Conservation (phyloP, 768 basidiomycete species). For the Leucogyrophana mollusca region DNA sequence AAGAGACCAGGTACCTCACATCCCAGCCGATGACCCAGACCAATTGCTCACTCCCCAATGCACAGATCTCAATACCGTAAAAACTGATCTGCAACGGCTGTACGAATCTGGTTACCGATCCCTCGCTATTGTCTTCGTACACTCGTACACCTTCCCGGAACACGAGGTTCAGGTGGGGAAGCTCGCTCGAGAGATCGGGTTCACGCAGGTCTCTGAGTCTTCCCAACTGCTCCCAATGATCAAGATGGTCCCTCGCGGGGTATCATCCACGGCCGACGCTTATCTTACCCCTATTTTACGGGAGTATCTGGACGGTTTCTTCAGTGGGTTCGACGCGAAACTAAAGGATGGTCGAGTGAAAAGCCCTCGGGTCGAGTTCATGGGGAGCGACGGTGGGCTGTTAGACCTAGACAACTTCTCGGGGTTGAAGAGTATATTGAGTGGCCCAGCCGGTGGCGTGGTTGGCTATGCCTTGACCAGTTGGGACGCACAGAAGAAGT, state of each 20-base stretch:
- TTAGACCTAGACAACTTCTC: conserved; percentile 83
- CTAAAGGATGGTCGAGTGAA: conserved; percentile 56
- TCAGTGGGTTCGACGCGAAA: conserved; percentile 79
- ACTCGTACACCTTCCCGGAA: conserved; percentile 89
- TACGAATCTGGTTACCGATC: conserved; percentile 85
- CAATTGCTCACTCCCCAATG: conserved; percentile 2
- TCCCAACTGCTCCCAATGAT: conserved; percentile 91
- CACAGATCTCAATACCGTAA: conserved; percentile 53
- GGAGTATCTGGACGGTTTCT: conserved; percentile 89
- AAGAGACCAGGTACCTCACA: conserved; percentile 59
- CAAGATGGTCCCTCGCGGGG: conserved; percentile 91
- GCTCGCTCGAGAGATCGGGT: conserved; percentile 80
- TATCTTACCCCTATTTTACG: conserved; percentile 89
- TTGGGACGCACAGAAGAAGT: conserved; percentile 71
- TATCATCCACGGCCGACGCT: conserved; percentile 91
- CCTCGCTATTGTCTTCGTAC: conserved; percentile 84
- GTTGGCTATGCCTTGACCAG: conserved; percentile 91
- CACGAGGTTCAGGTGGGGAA: conserved; percentile 77
- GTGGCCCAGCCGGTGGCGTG: conserved; percentile 93
- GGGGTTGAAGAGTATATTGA: conserved; percentile 89
- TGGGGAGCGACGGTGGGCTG: conserved; percentile 91
- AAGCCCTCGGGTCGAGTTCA: conserved; percentile 86
- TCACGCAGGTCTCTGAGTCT: conserved; percentile 85
- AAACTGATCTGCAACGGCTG: conserved; percentile 62
- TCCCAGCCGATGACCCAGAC: not conserved